Conservation (phyloP, 2,329 filamentous ascomycete species). For the Cadophora sp. region DNA sequence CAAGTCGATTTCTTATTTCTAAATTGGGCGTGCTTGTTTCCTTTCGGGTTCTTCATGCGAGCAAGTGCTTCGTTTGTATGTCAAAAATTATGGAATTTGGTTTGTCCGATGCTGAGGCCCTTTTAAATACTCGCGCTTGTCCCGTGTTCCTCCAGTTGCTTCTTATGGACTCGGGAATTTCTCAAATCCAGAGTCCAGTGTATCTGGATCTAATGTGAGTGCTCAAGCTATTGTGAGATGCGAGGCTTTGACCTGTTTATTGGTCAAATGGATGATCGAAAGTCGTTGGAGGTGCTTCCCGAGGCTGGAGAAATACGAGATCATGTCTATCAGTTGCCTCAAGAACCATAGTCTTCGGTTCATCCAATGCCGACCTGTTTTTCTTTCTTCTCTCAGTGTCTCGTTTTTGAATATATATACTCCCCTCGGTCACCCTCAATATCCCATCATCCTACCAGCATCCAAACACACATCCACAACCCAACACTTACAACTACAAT, state of each 20-base stretch:
- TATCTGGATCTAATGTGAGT: not conserved
- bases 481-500: not conserved
- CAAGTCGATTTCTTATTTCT: conserved; percentile 8
- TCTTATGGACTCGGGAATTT: not conserved
- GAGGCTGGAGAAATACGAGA: not conserved
- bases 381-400: not conserved
- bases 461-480: conserved; percentile 9
- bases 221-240: not conserved
- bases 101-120: not conserved
- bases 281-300: not conserved
- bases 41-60: not conserved
- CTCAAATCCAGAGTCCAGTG: not conserved
- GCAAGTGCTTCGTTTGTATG: not conserved
- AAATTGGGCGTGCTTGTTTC: not conserved
- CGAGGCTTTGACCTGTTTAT: not conserved
- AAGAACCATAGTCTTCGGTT: not conserved
- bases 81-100: not conserved
- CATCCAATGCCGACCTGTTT: not conserved
- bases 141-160: not conserved
- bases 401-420: not conserved
- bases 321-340: conserved; percentile 2
- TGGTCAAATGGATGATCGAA: not conserved
- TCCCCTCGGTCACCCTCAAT: no score
- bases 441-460: conserved; percentile 3
- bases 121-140: not conserved